A percentile compares a stretch with the other conserved stretches of the same genome.
phyloP scores from a whole-genome alignment of 345 rosid species.

The Eucalyptus pumila region DNA sequence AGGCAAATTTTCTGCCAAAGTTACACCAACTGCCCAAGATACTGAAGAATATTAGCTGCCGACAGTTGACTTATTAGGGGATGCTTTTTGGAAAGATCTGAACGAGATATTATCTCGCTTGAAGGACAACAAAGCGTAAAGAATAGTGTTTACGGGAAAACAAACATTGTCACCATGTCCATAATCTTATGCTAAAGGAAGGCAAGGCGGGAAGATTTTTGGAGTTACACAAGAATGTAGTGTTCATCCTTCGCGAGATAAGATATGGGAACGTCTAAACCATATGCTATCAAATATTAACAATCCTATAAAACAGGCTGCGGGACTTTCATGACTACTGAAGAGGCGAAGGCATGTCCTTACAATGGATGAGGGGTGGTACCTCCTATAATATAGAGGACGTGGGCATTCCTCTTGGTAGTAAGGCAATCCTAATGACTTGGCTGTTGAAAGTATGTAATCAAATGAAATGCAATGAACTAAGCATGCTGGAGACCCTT shows the following conservation, averaged over 20 bases:
- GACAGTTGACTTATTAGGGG: background rate
- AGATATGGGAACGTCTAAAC: background rate
- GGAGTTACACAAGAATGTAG: background rate
- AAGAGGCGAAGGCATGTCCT: background rate
- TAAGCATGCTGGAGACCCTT: background rate
- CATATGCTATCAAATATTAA: background rate
- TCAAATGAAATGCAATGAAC: background rate
- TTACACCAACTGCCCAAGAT: background rate
- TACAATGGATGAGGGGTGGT: constrained; percentile 1
- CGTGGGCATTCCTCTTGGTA: background rate
- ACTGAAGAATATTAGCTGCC: background rate
- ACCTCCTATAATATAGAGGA: background rate
- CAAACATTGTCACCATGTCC: background rate
- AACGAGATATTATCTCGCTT: background rate
- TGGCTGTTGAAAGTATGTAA: background rate
- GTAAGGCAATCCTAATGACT: constrained; percentile 1
- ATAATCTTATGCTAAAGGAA: background rate
- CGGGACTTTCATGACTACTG: background rate
- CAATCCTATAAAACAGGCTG: background rate
- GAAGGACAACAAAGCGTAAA: background rate
- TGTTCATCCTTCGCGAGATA: background rate
- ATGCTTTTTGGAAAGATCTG: background rate
- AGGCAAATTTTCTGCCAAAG: background rate
- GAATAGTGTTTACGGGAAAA: background rate
- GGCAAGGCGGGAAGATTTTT: background rate